Evolutionary conservation across 2,329 filamentous ascomycete genomes (phyloP).

Genomic region (Penicillium sp.): DNA sequence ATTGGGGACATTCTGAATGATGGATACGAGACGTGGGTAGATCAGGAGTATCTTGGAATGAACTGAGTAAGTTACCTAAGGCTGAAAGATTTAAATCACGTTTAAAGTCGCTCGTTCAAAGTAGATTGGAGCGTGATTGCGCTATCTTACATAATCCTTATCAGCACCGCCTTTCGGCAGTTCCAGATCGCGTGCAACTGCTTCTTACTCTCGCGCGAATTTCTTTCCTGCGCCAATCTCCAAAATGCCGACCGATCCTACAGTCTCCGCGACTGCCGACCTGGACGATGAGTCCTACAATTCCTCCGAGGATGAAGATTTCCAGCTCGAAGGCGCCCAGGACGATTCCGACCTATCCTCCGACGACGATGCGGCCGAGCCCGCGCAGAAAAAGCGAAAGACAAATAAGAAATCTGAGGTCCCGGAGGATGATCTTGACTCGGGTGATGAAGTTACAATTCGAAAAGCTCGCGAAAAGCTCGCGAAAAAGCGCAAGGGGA

Average conservation of each 20-base stretch:
- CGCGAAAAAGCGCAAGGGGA: slow-evolving; percentile 41
- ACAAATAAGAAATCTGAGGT: slow-evolving; percentile 24
- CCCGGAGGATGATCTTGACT: slow-evolving; percentile 49
- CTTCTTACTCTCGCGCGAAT: slow-evolving; percentile 1
- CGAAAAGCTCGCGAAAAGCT: slow-evolving; percentile 46
- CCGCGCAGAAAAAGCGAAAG: slow-evolving; percentile 43
- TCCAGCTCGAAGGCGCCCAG: slow-evolving; percentile 34
- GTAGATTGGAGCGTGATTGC: background rate
- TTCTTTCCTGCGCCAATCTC: background rate
- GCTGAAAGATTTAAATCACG: background rate
- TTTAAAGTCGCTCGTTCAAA: no score
- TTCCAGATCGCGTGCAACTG: slow-evolving; percentile 3
- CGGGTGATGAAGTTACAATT: slow-evolving; percentile 60
- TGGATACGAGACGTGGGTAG: background rate
- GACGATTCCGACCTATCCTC: slow-evolving; percentile 38
- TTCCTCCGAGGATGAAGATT: slow-evolving; percentile 42
- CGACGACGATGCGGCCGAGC: slow-evolving; percentile 33
- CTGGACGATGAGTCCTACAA: slow-evolving; percentile 38
- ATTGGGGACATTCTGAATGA: background rate
- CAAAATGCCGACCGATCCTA: slow-evolving; percentile 21
- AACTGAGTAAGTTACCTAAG: background rate
- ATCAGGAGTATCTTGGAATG: background rate
- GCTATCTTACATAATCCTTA: slow-evolving; percentile 10
- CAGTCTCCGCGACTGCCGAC: slow-evolving; percentile 18
- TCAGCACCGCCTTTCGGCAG: slow-evolving; percentile 9